Evolutionary conservation across 2,329 filamentous ascomycete species (phyloP).

Genomic region (Thermothelomyces thermophilus): DNA sequence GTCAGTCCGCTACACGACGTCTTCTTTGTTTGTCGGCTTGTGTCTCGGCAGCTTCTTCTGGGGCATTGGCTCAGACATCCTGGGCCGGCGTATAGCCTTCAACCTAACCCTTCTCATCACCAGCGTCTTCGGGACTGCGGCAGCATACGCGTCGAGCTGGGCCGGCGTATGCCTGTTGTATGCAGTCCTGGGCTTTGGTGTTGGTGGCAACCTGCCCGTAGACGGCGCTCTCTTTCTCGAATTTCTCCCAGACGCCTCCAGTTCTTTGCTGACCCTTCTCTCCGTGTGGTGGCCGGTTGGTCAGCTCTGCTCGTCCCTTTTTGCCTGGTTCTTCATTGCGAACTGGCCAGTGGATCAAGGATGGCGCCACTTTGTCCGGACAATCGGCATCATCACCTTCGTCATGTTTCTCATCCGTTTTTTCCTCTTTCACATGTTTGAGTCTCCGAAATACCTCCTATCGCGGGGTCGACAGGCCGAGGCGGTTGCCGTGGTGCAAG

Average conservation of each 20-base stretch:
- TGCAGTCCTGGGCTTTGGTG: slow-evolving; percentile 58
- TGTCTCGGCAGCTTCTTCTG: slow-evolving; percentile 74
- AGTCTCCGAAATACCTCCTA: slow-evolving; percentile 79
- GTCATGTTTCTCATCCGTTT: slow-evolving; percentile 73
- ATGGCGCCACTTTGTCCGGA: slow-evolving; percentile 68
- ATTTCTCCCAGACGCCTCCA: slow-evolving; percentile 70
- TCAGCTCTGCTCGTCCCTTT: slow-evolving; percentile 63
- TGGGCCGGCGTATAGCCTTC: slow-evolving; percentile 75
- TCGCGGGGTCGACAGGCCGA: slow-evolving; percentile 69
- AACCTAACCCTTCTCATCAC: slow-evolving; percentile 72
- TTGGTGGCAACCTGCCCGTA: slow-evolving; percentile 70
- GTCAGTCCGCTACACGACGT: slow-evolving; percentile 72
- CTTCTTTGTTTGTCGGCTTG: slow-evolving; percentile 67
- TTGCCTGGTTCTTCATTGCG: slow-evolving; percentile 71
- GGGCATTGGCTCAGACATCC: slow-evolving; percentile 71
- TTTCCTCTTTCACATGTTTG: slow-evolving; percentile 73
- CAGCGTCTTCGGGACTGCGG: slow-evolving; percentile 64
- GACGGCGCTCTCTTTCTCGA: slow-evolving; percentile 79
- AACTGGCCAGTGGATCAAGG: slow-evolving; percentile 62
- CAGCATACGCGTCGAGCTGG: slow-evolving; percentile 64
- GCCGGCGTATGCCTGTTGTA: slow-evolving; percentile 54
- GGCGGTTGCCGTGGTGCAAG: slow-evolving; percentile 73
- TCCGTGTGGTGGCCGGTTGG: slow-evolving; percentile 84
- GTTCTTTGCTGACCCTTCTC: slow-evolving; percentile 68
- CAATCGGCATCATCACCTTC: slow-evolving; percentile 66